Conservation (phyloP, 495 filamentous ascomycete species). For the Aspergillus sparsus region DNA sequence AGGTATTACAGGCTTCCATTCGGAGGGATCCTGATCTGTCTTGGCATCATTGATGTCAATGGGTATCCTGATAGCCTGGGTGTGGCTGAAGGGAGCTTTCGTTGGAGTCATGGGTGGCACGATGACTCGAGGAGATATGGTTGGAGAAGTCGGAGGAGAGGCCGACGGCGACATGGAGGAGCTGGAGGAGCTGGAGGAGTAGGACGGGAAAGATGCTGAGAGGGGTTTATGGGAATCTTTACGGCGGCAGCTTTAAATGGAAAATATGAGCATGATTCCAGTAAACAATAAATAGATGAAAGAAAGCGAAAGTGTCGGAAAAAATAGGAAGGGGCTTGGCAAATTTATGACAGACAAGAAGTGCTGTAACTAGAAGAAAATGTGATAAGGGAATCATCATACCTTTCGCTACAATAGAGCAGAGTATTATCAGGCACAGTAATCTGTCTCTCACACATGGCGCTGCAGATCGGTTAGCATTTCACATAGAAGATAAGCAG, state of each 20-base stretch:
- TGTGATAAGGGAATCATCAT: conserved; percentile 27
- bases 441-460: conserved; percentile 69
- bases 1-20: conserved; percentile 58
- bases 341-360: conserved; percentile 15
- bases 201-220: conserved; percentile 42
- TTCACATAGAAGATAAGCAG: conserved; percentile 27
- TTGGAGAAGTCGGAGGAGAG: conserved; percentile 37
- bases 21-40: conserved; percentile 57
- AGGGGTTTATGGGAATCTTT: conserved; percentile 54
- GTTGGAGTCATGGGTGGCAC: conserved; percentile 49
- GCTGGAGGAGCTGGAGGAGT: conserved; percentile 33
- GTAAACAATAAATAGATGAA: conserved; percentile 14
- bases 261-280: conserved; percentile 12
- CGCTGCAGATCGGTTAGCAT: conserved; percentile 44
- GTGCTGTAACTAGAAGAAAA: conserved; percentile 14
- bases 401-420: conserved; percentile 59
- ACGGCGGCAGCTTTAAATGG: conserved; percentile 48
- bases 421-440: conserved; percentile 62
- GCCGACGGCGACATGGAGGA: conserved; percentile 30
- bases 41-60: conserved; percentile 40
- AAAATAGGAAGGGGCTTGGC: neutral
- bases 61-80: conserved; percentile 45
- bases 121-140: conserved; percentile 44
- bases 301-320: conserved; percentile 7
- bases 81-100: conserved; percentile 29